A percentile compares a stretch with the other conserved stretches of the same genome.
Evolutionary conservation across 306 rosid species (phyloP).

Genomic region (Acacia confusa): DNA sequence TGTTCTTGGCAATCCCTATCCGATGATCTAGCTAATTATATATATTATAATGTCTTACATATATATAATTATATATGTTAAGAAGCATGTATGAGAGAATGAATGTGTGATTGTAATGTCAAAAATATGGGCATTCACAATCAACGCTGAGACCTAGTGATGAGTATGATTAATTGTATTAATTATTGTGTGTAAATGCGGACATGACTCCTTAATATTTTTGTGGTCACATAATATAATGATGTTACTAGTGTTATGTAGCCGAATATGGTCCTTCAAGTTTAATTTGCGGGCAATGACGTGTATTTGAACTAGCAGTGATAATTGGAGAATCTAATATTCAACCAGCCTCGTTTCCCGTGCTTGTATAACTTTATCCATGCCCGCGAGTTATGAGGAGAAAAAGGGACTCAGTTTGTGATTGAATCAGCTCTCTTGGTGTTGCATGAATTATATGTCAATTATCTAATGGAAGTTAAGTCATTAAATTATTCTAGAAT

Average conservation of each 20-base stretch:
- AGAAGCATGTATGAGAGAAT: background rate
- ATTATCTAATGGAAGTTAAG: no score
- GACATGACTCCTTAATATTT: background rate
- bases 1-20: conserved; percentile 76
- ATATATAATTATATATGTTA: background rate
- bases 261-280: background rate
- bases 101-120: background rate
- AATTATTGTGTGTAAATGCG: background rate
- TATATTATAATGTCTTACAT: no score
- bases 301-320: background rate
- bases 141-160: background rate
- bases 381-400: no score
- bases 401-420: no score
- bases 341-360: background rate
- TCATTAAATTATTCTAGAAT: no score
- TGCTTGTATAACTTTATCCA: background rate
- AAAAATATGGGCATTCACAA: background rate
- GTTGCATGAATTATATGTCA: no score
- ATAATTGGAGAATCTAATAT: background rate
- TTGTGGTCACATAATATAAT: background rate
- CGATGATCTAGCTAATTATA: conserved; percentile 46
- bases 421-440: no score
- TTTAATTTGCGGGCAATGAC: background rate
- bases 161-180: background rate
- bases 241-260: background rate